phyloP scores from a whole-genome alignment of 1,284 basidiomycete species.

The Leccinum subfulvum region DNA sequence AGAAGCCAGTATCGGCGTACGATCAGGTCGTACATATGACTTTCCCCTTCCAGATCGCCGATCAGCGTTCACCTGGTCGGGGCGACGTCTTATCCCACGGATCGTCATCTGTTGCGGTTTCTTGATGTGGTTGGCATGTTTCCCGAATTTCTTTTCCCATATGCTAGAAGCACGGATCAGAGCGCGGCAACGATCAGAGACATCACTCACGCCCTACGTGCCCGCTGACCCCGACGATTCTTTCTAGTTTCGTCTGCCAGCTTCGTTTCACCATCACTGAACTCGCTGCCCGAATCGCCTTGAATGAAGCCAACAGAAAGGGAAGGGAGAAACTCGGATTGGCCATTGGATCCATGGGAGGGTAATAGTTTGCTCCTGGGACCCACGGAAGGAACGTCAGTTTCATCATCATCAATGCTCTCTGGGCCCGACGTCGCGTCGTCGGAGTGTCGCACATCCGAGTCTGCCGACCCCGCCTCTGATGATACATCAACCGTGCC shows the following conservation, averaged over 20 bases:
- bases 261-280: conserved; percentile 65
- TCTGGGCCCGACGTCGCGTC: conserved; percentile 14
- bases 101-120: conserved; percentile 45
- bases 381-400: conserved; percentile 11
- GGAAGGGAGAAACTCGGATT: conserved; percentile 86
- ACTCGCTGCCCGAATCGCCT: conserved; percentile 79
- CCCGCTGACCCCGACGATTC: conserved; percentile 90
- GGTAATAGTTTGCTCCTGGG: conserved; percentile 11
- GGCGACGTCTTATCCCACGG: conserved; percentile 13
- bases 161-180: conserved; percentile 54
- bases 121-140: conserved; percentile 87
- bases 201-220: conserved; percentile 80
- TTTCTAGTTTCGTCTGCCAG: conserved; percentile 65
- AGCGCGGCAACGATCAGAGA: background rate
- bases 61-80: conserved; percentile 12
- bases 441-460: conserved; percentile 16
- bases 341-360: conserved; percentile 26
- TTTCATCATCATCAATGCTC: conserved; percentile 18
- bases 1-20: background rate
- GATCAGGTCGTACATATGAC: background rate
- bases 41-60: conserved; percentile 17
- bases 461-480: conserved; percentile 20
- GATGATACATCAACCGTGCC: conserved; percentile 40
- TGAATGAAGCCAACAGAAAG: conserved; percentile 82
- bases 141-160: conserved; percentile 96